Base-by-base conservation (phyloP, 345 rosid species). In the Linum trigynum region DNA sequence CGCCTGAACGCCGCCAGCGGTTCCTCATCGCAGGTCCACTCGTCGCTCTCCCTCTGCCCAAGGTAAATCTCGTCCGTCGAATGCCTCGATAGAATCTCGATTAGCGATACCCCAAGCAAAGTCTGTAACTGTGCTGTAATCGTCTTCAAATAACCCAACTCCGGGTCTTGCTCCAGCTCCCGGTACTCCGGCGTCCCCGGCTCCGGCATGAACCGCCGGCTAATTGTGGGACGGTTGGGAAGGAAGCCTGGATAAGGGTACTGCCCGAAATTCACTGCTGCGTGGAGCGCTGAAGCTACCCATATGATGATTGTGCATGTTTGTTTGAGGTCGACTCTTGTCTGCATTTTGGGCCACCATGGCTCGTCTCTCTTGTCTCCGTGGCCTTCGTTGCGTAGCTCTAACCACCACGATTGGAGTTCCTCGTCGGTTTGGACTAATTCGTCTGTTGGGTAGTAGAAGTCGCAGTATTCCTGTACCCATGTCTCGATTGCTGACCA, bases 211-310 rank as follows among this genome's bases (percentile, higher is more conserved):
- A 94, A 90, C 41, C 92, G 72, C 1, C 99, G 94, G 70, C 99
- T 94, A 4, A 86, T 51, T 0, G 95, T 88, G 15, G 99, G 97
- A 3, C 97, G 84, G 77, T 90, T 94, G 0, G 99, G 99, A 65
- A 88, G 89, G 78, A 81, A 90, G n/a, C 97, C 99, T 0, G 97
- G 92, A 61, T 90, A 94, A 57, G 96, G 92, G 77, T 94, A 94
- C 12, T 94, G 97, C 6, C 99, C 99, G 38, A 94, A 90, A 63
- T 94, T 94, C 69, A 90, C 96, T 1, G 99, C 96, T 17, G 99
- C 97, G 3, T 94, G 97, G 70, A 90, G 88, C 41, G 99, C 96
- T 59, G 99, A 94, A 43, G 99, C 97, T 50, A 84, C 67, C 97
- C 97, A 90, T 59, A 94, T 83, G 77, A 88, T 82, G 60, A 77